phyloP scores from a whole-genome alignment of 805 yeast species.

The Tanozyma kutaoensis region DNA sequence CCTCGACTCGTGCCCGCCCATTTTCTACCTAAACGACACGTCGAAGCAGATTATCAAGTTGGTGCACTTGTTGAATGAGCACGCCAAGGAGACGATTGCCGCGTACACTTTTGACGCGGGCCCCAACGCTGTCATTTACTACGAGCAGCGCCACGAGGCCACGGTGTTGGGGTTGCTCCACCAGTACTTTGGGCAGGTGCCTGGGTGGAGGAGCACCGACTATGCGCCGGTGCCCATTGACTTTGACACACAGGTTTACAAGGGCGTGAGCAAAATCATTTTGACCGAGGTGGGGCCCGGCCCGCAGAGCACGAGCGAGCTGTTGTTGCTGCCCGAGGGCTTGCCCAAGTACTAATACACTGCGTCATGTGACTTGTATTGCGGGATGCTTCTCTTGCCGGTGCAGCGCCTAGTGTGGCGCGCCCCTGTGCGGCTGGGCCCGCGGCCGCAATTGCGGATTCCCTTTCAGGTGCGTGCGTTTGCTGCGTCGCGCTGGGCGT shows the following conservation, averaged over 20 bases:
- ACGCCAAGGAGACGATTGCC: slow-evolving; percentile 58
- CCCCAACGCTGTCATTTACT: slow-evolving; percentile 95
- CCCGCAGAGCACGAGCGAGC: slow-evolving; percentile 49
- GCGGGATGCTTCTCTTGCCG: too few species aligned
- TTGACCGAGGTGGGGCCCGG: slow-evolving; percentile 82
- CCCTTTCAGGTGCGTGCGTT: too few species aligned
- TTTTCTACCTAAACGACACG: slow-evolving; percentile 31
- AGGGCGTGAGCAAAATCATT: slow-evolving; percentile 75
- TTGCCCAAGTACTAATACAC: slow-evolving; percentile 48
- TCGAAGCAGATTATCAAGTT: slow-evolving; percentile 9
- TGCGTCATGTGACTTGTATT: too few species aligned
- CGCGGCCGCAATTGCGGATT: too few species aligned
- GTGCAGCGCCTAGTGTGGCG: too few species aligned
- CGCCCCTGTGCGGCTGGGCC: too few species aligned
- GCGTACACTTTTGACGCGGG: slow-evolving; percentile 99
- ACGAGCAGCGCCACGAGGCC: slow-evolving; percentile 63
- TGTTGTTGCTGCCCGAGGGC: slow-evolving; percentile 47
- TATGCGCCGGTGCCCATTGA: too few species aligned
- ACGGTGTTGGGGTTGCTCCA: slow-evolving; percentile 59
- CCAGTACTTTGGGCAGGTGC: slow-evolving; percentile 40
- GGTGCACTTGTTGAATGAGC: slow-evolving; percentile 56
- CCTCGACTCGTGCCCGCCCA: slow-evolving; percentile 90
- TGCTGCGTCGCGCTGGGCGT: too few species aligned
- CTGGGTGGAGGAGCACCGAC: slow-evolving; percentile 58
- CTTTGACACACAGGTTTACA: slow-evolving; percentile 38